Percentiles rank a stretch among this genome's conserved stretches.
Conservation (phyloP, 805 yeast species). For the Yamadazyma tumulicola region DNA sequence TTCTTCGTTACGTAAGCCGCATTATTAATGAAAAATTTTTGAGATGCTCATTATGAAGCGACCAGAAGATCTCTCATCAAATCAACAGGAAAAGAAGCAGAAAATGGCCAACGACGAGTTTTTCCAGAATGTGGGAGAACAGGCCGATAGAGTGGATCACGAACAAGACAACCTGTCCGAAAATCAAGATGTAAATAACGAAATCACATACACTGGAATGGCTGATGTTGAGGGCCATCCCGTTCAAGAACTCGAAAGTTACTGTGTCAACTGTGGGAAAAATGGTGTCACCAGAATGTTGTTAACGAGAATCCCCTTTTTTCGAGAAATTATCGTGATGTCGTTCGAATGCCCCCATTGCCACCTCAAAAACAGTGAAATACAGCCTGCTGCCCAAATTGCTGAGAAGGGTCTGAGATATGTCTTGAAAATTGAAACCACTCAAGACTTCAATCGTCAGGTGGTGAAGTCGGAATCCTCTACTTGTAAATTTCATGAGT, state of each 20-base stretch:
- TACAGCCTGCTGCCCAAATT: slow-evolving; percentile 92
- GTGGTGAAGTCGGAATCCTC: slow-evolving; percentile 90
- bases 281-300: slow-evolving; percentile 80
- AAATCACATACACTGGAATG: slow-evolving; percentile 68
- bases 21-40: slow-evolving; percentile 1
- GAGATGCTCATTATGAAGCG: slow-evolving; percentile 16
- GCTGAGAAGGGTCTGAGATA: slow-evolving; percentile 85
- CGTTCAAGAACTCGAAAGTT: slow-evolving; percentile 89
- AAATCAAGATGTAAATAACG: slow-evolving; percentile 27
- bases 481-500: slow-evolving; percentile 70
- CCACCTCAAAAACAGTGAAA: slow-evolving; percentile 83
- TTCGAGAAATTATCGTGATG: slow-evolving; percentile 88
- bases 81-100: slow-evolving; percentile 14
- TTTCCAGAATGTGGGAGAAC: slow-evolving; percentile 38
- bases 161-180: slow-evolving; percentile 9
- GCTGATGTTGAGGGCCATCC: slow-evolving; percentile 86
- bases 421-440: slow-evolving; percentile 60
- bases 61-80: slow-evolving; percentile 14
- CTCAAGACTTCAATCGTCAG: slow-evolving; percentile 81
- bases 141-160: slow-evolving; percentile 28
- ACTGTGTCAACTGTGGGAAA: slow-evolving; percentile 93
- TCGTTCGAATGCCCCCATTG: slow-evolving; percentile 96
- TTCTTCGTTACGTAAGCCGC: background rate
- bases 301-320: slow-evolving; percentile 86
- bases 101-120: slow-evolving; percentile 15